These are phyloP conservation scores for Alternaria infectoria DNA, from an alignment of 2,329 filamentous ascomycete genomes.

Conservation along the genomic window DNA sequence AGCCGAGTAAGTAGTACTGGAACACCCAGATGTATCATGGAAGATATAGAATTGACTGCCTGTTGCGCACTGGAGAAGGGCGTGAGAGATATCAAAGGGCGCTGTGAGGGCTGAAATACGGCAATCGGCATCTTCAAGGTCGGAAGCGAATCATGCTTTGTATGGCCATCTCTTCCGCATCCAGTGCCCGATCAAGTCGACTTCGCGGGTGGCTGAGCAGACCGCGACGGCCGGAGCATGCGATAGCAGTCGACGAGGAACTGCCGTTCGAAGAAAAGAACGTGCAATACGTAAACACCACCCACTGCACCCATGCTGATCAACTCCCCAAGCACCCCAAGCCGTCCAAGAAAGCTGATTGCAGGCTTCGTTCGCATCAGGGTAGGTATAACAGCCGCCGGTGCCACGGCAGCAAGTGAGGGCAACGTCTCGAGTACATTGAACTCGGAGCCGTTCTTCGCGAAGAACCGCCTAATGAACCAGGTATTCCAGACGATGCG, in stretches of 20 bases:
- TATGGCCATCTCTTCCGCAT: background rate
- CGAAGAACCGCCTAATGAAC: slow-evolving; percentile 66
- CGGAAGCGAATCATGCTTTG: background rate
- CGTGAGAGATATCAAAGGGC: background rate
- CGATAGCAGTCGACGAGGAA: slow-evolving; percentile 45
- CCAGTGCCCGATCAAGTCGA: background rate
- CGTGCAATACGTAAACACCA: slow-evolving; percentile 41
- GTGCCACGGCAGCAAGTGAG: slow-evolving; percentile 41
- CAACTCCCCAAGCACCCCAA: slow-evolving; percentile 53
- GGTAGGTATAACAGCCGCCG: slow-evolving; percentile 46
- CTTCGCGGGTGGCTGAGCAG: background rate
- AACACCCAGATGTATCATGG: background rate
- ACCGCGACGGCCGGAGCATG: slow-evolving; percentile 33
- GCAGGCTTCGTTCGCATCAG: slow-evolving; percentile 43
- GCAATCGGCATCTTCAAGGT: background rate
- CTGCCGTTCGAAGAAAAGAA: slow-evolving; percentile 42
- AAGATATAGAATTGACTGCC: background rate
- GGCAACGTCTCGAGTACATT: slow-evolving; percentile 28
- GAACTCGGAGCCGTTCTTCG: slow-evolving; percentile 22
- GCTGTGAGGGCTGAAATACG: background rate
- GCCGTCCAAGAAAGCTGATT: slow-evolving; percentile 32
- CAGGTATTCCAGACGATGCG: slow-evolving; percentile 79
- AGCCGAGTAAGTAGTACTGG: too few relatives aligned
- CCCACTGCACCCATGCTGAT: slow-evolving; percentile 46
- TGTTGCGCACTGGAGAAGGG: background rate